Base-by-base conservation (phyloP, 73 alveolate genomes). In the Tetrahymena elliotti region DNA sequence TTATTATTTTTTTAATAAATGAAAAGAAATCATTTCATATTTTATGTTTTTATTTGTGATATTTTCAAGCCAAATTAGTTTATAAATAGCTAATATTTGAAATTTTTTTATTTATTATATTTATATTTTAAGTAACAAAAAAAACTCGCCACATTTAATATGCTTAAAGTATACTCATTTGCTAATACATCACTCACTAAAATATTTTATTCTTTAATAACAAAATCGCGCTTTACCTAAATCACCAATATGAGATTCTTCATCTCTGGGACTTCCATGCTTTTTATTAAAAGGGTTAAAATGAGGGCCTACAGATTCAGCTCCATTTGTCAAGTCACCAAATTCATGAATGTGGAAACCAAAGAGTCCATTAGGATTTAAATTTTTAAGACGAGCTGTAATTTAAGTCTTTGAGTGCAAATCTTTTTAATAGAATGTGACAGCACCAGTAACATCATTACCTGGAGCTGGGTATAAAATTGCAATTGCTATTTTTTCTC, bases 251-350 rank as follows among this genome's bases (percentile, higher is more conserved):
- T 98, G 99, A 93, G 99, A 92, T 82, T 93, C 98, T 38, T 96
- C 98, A 84, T 97, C 99, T n/a, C 53, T 94, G 5, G 99, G 99
- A 24, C 98, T 99, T 27, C 98, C 99, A 54, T 98, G 99, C 24
- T 84, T 83, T 53, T 92, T 94, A 52, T 95, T 95, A 95, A 83
- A 92, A 18, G 99, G 99, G 94, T 98, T 98, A 96, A 38, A 98
- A 96, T 98, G 99, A 22, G 99, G 98, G 18, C 99, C 99, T 13
- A 99, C 99, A 84, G 98, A 96, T 93, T 93, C 93, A 93, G 99
- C 93, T n/a, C 99, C 98, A 83, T 97, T 97, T 54, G 97, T 97
- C 24, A 97, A 96, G 88, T 97, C 96, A 22, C 98, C 99, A 97
- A 94, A 97, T 94, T 98, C 97, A 94, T 98, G 99, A 52, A 98